Percentiles rank a stretch among this genome's conserved stretches.
These are phyloP conservation scores for Chaetoceros muelleri DNA, from an alignment of 108 stramenopile species.

Conservation along the genomic window DNA sequence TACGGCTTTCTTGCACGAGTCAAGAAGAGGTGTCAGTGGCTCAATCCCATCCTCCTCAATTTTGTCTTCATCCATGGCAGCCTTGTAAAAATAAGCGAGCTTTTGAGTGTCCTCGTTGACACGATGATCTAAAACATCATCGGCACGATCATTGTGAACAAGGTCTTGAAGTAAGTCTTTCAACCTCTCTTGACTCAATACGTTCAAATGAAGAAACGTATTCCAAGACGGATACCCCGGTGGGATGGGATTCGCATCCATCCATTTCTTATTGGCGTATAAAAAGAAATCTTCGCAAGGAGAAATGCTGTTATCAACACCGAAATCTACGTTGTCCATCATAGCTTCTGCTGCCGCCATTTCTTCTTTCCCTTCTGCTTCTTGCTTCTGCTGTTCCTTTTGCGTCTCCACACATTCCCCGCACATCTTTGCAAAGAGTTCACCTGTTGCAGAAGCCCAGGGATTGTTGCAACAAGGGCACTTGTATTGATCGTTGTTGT, in stretches of 20 bases:
- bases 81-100: conserved; percentile 51
- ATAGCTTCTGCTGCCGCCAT: background rate
- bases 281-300: conserved; percentile 42
- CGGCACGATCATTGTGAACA: conserved; percentile 8
- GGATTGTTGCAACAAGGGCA: conserved; percentile 47
- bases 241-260: conserved; percentile 72
- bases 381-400: background rate
- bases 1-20: conserved; percentile 19
- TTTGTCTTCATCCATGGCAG: conserved; percentile 56
- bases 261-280: conserved; percentile 68
- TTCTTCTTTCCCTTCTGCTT: too few species aligned
- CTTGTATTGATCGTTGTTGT: too few species aligned
- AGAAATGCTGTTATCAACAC: conserved; percentile 12
- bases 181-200: conserved; percentile 59
- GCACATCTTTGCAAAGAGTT: conserved; percentile 46
- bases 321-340: conserved; percentile 36
- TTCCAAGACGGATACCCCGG: conserved; percentile 70
- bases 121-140: background rate
- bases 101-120: conserved; percentile 32
- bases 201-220: conserved; percentile 48
- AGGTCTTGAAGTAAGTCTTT: conserved; percentile 35
- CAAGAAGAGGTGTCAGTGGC: conserved; percentile 33
- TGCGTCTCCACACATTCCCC: conserved; percentile 23
- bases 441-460: conserved; percentile 43
- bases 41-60: conserved; percentile 40